A percentile compares a stretch with the other conserved stretches of the same genome.
Evolutionary conservation across 306 rosid species (phyloP).

Genomic region (Sophora flavescens): DNA sequence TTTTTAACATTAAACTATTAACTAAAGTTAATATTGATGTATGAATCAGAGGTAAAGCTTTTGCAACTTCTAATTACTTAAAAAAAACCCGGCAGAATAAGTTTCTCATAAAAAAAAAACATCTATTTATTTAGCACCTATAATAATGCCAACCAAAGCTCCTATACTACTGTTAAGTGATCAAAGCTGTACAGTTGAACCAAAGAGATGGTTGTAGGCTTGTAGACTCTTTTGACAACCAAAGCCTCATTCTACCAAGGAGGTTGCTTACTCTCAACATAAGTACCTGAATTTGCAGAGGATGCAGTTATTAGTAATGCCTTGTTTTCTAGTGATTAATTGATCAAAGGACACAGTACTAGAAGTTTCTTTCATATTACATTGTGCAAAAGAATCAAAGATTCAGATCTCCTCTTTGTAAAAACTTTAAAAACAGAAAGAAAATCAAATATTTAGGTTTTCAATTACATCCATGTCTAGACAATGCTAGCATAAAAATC

Average conservation of each 20-base stretch:
- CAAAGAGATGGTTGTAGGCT: not conserved
- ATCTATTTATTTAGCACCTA: not conserved
- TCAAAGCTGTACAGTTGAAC: not conserved
- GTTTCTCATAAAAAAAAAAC: not conserved
- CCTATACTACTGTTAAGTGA: not conserved
- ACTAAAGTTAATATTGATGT: not conserved
- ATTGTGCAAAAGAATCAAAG: constrained; percentile 2
- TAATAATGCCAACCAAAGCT: not conserved
- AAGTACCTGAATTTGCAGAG: not conserved
- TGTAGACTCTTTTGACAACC: constrained; percentile 2
- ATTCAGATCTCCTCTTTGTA: constrained; percentile 2
- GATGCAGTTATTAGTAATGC: constrained; percentile 6
- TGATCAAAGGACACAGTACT: not conserved
- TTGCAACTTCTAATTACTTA: constrained; percentile 1
- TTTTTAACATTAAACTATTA: not conserved
- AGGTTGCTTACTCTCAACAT: constrained; percentile 3
- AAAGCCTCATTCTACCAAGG: constrained; percentile 6
- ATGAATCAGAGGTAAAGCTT: constrained; percentile 7
- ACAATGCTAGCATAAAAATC: not conserved
- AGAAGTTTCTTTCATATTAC: not conserved
- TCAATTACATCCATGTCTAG: not conserved
- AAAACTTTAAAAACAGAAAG: constrained; percentile 8
- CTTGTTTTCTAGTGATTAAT: constrained; percentile 5
- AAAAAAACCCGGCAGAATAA: not conserved
- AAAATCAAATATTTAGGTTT: not conserved